These are phyloP conservation scores for Aristolochia contorta DNA, from an alignment of 164 flowering plant species.

Conservation along the genomic window DNA sequence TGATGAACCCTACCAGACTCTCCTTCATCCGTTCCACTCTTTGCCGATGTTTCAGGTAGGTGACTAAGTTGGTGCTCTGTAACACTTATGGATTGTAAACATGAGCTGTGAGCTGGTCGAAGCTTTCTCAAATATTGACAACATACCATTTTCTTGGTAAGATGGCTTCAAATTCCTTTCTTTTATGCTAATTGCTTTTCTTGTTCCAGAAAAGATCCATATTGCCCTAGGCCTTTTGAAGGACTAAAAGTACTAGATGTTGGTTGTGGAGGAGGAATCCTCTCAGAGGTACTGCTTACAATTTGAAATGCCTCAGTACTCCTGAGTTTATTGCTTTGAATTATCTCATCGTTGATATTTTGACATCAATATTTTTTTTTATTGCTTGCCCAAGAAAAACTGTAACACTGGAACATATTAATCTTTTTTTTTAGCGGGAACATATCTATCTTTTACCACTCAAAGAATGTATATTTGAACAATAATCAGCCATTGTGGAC, in stretches of 20 bases:
- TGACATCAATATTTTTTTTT: background rate
- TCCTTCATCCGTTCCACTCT: slow-evolving; percentile 85
- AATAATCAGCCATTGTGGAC: no score
- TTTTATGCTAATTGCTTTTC: slow-evolving; percentile 1
- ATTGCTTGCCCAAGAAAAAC: background rate
- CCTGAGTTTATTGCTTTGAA: background rate
- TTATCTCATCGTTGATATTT: background rate
- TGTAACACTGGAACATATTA: background rate
- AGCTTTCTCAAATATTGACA: background rate
- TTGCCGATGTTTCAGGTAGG: slow-evolving; percentile 83
- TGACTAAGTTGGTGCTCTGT: background rate
- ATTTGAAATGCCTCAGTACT: background rate
- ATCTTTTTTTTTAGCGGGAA: no score
- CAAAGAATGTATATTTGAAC: background rate
- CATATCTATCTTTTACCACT: background rate
- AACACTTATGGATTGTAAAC: background rate
- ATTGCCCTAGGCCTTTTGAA: slow-evolving; percentile 64
- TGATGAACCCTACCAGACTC: slow-evolving; percentile 80
- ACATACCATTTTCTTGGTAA: background rate
- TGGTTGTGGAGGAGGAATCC: slow-evolving; percentile 98
- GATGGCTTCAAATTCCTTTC: background rate
- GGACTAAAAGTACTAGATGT: slow-evolving; percentile 80
- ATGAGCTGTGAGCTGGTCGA: background rate
- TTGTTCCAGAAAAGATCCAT: slow-evolving; percentile 70
- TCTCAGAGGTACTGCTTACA: slow-evolving; percentile 66